Base-by-base conservation (phyloP, 345 rosid genomes). In the Dipteronia sinensis region DNA sequence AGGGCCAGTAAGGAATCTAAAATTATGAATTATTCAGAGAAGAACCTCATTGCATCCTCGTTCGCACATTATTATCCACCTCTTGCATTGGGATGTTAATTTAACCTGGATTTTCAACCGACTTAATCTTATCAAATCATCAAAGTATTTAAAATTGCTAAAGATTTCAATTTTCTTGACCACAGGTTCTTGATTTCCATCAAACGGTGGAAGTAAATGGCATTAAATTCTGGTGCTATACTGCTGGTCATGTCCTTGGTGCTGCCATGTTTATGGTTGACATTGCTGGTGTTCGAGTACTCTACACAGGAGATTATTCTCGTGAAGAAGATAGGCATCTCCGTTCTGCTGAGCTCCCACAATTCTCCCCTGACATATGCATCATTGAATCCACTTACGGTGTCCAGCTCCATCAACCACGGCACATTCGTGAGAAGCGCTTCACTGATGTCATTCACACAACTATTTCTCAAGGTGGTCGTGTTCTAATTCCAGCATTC, bases 191-290 rank as follows among this genome's bases (percentile, higher is more conserved):
- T 85, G 97, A 95, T 81, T 95, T 93, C 82, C 98, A 93, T 82
- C 98, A 95, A 87, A 93, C 97, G 0, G 87, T 91, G 79, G 99
- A 95, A 77, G 94, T 93, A 58, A 92, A 93, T 38, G 96, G 98
- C 71, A 93, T 95, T 76, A 88, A 90, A 82, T 93, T 95, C 81
- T 95, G 98, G 99, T 95, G 99, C 79, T 95, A 95, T 78, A 91
- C 99, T 25, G 99, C 99, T 76, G 99, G 99, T 68, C 98, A 95
- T 79, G 98, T 95, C 64, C 97, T 95, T 72, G 99, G 99, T 73
- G 99, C 99, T 82, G 97, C 98, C 61, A 95, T 93, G 99, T 95
- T 95, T 77, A 95, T 95, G 98, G 99, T 93, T 34, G 98, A 95
- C 77, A 86, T 95, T 77, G 98, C 99, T 7, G 91, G 98, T 79